Evolutionary conservation across 257 asterid genomes (phyloP), one percentile per base, ranked within the genome.

Genomic region (Phtheirospermum japonicum): DNA sequence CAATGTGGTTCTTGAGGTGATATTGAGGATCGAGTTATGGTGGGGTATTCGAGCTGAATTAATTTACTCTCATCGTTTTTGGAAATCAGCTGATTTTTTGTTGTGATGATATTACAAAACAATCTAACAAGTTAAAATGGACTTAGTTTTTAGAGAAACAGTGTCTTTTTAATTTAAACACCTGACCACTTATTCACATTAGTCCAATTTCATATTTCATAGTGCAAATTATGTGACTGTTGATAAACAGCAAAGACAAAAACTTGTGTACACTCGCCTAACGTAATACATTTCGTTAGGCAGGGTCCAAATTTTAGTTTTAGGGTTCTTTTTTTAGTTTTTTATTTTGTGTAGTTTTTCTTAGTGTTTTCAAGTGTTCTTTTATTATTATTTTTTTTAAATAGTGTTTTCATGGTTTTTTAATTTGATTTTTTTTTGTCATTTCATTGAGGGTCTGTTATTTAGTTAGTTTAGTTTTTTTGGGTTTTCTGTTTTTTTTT

Each of bases 1-100:
- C 8, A 53, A 33, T 39, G 7, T 30, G 16, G 60, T 43, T 60
- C 19, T 32, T 56, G 9, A 54, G 67, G 12, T 72, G 53, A 59
- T 7, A 30, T 32, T 42, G 20, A 28, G 34, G 31, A 45, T 63
- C 62, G 40, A 11, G 45, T 51, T 6, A 9, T 20, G 51, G 17
- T 45, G 49, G 68, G 43, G 23, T 18, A 2, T 60, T 46, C 19
- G 40, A 17, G 37, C 60, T 23, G 36, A 18, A 30, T 32, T 39
- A 5, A 39, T 9, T 7, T 11, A 32, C 42, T 50, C 34, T 14
- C 4, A 34, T 33, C 63, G 5, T 19, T 52, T 63, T 55, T 18
- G 26, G 4, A 28, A 23, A 33, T 49, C 43, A 33, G 58, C 59
- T 51, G 53, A 11, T 36, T 6, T 19, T 17, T 30, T 17, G 55